These are phyloP conservation scores for Russula griseocarnosa DNA, from an alignment of 768 basidiomycete genomes.

Conservation along the genomic window DNA sequence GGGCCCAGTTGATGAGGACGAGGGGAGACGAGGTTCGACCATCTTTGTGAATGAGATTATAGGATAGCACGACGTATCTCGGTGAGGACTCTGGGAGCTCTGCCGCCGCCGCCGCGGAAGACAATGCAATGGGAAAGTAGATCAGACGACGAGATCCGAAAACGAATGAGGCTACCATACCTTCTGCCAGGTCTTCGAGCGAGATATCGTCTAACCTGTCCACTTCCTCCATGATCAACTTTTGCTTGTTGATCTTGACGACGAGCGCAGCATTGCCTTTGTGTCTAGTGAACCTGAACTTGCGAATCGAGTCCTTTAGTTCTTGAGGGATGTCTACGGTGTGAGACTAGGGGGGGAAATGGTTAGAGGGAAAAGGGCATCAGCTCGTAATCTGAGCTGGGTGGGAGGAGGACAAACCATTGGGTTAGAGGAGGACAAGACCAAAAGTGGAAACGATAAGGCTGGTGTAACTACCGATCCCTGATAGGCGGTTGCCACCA, in stretches of 20 bases:
- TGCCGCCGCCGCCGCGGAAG: constrained; percentile 32
- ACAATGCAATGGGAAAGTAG: background rate
- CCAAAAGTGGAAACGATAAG: background rate
- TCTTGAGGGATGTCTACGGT: constrained; percentile 84
- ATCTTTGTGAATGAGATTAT: constrained; percentile 74
- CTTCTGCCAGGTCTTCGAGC: constrained; percentile 85
- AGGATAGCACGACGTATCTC: constrained; percentile 79
- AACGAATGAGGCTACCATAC: constrained; percentile 39
- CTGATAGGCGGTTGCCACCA: background rate
- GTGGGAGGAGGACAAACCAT: constrained; percentile 23
- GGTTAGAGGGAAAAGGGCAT: background rate
- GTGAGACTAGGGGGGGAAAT: constrained; percentile 42
- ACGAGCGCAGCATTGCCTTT: constrained; percentile 70
- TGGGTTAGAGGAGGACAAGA: background rate
- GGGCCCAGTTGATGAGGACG: constrained; percentile 86
- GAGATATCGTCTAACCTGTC: constrained; percentile 73
- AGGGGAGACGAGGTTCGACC: constrained; percentile 84
- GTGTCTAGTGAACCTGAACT: constrained; percentile 72
- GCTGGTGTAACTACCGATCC: background rate
- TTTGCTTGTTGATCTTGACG: constrained; percentile 86
- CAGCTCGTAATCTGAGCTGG: background rate
- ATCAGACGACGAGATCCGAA: constrained; percentile 11
- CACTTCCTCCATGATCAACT: constrained; percentile 77
- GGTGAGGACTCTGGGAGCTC: constrained; percentile 87
- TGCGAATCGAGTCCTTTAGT: constrained; percentile 74